Base-by-base conservation (phyloP, 352 stramenopile species). In the Elongisporangium prolatum region DNA sequence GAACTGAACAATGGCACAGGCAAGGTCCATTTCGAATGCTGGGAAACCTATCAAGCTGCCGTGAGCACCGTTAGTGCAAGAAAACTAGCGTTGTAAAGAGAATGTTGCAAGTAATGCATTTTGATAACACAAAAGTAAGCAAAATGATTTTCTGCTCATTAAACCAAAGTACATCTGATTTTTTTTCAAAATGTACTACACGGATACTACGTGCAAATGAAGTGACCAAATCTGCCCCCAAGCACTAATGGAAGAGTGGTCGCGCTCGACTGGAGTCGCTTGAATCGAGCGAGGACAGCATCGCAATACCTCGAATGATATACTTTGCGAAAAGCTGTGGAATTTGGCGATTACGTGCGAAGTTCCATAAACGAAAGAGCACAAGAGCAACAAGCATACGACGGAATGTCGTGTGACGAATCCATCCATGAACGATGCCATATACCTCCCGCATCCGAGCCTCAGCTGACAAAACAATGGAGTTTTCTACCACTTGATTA, bases 11-110 rank as follows among this genome's bases (percentile, higher is more conserved):
- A 68, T 44, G 85, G 81, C 6, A 50, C 72, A 34, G 85, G 85
- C 21, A 94, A 94, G 60, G 85, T 94, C 50, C 85, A 94, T 62
- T 92, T 92, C 56, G 85, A 94, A 63, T 94, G 85, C 69, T 94
- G 85, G 85, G 80, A 89, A 21, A 70, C 64, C 50, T 94, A 90
- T 65, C 83, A 91, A 37, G 57, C 44, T 10, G 56, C 56, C 24
- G 3, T 7, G 24, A 34, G 2, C 34, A 44, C 34, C 34, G 34
- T 44, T 44, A 44, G 11, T 44, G 34, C 10, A 16, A 44, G 28
- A 44, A 44, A 17, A n/a, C n/a, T n/a, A n/a, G n/a, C n/a, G n/a
- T n/a, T n/a, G n/a, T n/a, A n/a, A n/a, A n/a, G n/a, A n/a, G n/a
- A n/a, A n/a, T n/a, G n/a, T 44, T 44, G 9, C 34, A 17, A 17